Evolutionary conservation across 2,329 filamentous ascomycete species (phyloP), one percentile per base, ranked within the genome.

Genomic region (Pseudogymnoascus destructans): DNA sequence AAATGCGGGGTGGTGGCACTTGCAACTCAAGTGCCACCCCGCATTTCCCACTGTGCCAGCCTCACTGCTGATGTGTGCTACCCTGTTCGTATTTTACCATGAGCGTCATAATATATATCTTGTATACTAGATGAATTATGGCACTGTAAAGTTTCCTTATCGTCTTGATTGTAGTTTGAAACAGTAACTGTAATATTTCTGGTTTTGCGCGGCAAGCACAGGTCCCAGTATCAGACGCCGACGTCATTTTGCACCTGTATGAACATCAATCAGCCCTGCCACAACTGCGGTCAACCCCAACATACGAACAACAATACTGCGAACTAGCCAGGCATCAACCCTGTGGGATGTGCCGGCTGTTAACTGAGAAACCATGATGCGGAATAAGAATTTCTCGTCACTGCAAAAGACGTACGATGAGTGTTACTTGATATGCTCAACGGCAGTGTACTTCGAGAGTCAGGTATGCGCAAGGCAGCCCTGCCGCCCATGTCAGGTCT

Each of bases 361-460:
- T 52, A 52, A 52, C 46, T 32, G 15, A 52, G n/a, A 11, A 59
- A 67, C 56, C 62, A 70, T 70, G 68, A 73, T 79, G 74, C 76
- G 77, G 68, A 75, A 75, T 70, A 83, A 82, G 69, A 76, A 77
- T 62, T 78, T 84, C 69, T 83, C 86, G 72, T 83, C 84, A 62
- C 82, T 96, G 71, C 92, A 97, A 75, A 96, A 95, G 79, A 95
- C 90, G 59, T 97, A 97, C 74, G 92, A 97, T 75, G 90, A 97
- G 72, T 91, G 87, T 72, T 96, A 95, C 73, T 75, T 96, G 66
- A 90, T 86, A 69, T 96, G 91, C 73, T 96, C 91, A 11, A 97
- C 91, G 1, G 92, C 92, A 36, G 88, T 95, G 57, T 96, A 95
- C 74, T 96, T 95, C 71, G 93, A 98, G 74, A 83, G 86, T 70